phyloP scores from a whole-genome alignment of 345 rosid species.

The Geranium brycei region DNA sequence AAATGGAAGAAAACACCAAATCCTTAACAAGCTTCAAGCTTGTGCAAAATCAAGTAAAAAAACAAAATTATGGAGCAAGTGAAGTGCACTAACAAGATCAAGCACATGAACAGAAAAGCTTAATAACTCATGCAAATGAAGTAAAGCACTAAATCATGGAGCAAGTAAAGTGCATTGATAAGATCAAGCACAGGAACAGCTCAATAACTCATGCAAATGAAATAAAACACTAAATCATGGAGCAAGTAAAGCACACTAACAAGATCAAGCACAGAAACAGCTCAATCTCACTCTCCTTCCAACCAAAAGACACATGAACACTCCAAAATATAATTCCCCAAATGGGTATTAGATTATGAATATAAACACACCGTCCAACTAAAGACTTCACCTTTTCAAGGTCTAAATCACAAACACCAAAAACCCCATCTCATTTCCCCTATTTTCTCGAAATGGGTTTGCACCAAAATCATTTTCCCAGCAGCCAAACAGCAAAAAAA shows the following conservation, averaged over 20 bases:
- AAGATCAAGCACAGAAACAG: not conserved
- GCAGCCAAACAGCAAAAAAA: not conserved
- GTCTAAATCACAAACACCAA: not conserved
- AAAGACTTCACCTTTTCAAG: not conserved
- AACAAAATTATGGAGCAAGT: too few species aligned
- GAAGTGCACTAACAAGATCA: too few species aligned
- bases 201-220: too few species aligned
- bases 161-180: too few species aligned
- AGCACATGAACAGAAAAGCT: too few species aligned
- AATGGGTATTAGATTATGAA: too few species aligned
- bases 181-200: too few species aligned
- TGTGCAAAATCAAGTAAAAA: too few species aligned
- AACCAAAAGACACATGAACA: not conserved
- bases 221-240: not conserved
- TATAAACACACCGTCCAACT: not conserved
- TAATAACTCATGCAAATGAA: too few species aligned
- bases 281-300: not conserved
- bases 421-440: not conserved
- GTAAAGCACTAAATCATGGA: too few species aligned
- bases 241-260: too few species aligned
- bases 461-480: not conserved
- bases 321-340: not conserved
- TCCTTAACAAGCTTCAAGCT: not conserved
- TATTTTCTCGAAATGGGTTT: not conserved
- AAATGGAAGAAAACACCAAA: too few species aligned